Evolutionary conservation across 2,329 filamentous ascomycete genomes (phyloP).

Genomic region (Volutella citrinella): DNA sequence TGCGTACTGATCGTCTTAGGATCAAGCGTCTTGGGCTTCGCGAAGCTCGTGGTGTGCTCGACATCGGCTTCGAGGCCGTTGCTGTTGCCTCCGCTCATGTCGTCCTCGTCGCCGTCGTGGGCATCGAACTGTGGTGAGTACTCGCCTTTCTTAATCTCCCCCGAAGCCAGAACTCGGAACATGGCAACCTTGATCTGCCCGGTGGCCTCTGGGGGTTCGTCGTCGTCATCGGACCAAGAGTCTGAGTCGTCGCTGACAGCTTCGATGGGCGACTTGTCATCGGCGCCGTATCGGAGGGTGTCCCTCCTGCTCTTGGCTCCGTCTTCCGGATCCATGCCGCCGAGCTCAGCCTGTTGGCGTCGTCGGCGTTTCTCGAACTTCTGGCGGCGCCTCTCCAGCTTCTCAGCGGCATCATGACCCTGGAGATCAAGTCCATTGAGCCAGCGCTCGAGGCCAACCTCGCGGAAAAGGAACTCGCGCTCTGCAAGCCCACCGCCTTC

Average conservation of each 20-base stretch:
- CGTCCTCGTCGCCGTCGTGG: conserved; percentile 86
- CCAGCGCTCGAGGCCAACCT: conserved; percentile 95
- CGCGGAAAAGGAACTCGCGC: conserved; percentile 93
- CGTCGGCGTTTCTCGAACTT: conserved; percentile 70
- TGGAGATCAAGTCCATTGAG: conserved; percentile 94
- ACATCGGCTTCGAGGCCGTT: conserved; percentile 74
- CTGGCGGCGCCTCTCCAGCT: conserved; percentile 82
- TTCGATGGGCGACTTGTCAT: conserved; percentile 73
- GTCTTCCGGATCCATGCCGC: conserved; percentile 32
- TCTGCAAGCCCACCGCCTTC: conserved; percentile 94
- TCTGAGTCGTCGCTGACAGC: conserved; percentile 66
- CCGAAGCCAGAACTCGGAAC: conserved; percentile 91
- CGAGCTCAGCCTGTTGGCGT: conserved; percentile 52
- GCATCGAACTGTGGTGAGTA: conserved; percentile 98
- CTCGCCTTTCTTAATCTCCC: conserved; percentile 96
- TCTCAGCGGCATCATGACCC: conserved; percentile 85
- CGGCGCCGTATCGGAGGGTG: conserved; percentile 77
- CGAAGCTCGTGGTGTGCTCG: conserved; percentile 96
- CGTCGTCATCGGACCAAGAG: conserved; percentile 74
- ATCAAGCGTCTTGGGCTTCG: conserved; percentile 92
- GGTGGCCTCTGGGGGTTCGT: conserved; percentile 88
- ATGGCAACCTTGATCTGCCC: conserved; percentile 98
- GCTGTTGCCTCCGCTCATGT: conserved; percentile 44
- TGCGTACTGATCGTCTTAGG: conserved; percentile 98
- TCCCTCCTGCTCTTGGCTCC: conserved; percentile 42